Conservation (phyloP, 202 grass and related monocot genomes). For the Zoysia matrella region DNA sequence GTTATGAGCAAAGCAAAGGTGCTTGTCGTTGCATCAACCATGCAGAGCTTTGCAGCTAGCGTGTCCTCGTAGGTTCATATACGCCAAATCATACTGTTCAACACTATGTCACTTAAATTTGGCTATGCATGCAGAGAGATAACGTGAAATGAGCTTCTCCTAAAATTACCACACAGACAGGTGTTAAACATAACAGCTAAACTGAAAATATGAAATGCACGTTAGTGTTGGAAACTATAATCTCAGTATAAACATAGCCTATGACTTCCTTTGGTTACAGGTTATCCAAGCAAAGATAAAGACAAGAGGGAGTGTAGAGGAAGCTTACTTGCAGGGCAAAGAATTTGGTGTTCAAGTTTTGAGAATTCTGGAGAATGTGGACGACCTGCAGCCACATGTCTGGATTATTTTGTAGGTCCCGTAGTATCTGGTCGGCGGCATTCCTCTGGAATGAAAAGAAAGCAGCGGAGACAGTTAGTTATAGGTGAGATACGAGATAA, state of each 20-base stretch:
- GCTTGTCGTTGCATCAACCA: not conserved
- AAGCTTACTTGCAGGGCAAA: slow-evolving; percentile 94
- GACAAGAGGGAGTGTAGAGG: not conserved
- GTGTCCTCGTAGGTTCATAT: not conserved
- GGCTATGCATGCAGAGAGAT: not conserved
- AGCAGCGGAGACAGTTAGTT: not conserved
- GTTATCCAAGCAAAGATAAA: not conserved
- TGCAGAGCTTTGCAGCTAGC: not conserved
- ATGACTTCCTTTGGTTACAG: not conserved
- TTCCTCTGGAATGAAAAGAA: slow-evolving; percentile 66
- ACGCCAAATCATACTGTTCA: not conserved
- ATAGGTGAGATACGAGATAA: not conserved
- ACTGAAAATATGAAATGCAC: not conserved
- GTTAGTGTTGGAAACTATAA: not conserved
- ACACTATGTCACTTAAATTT: not conserved
- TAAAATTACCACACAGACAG: not conserved
- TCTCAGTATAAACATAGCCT: not conserved
- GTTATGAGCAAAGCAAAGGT: not conserved
- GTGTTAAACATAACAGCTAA: not conserved
- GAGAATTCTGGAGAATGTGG: slow-evolving; percentile 94
- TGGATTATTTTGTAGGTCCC: slow-evolving; percentile 93
- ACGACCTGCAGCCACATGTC: slow-evolving; percentile 99
- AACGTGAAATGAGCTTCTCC: not conserved
- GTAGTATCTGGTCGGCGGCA: slow-evolving; percentile 85
- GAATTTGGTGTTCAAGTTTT: slow-evolving; percentile 97